These are phyloP conservation scores for Heliamphora exappendiculata DNA, from an alignment of 148 eudicot genomes.

Conservation along the genomic window DNA sequence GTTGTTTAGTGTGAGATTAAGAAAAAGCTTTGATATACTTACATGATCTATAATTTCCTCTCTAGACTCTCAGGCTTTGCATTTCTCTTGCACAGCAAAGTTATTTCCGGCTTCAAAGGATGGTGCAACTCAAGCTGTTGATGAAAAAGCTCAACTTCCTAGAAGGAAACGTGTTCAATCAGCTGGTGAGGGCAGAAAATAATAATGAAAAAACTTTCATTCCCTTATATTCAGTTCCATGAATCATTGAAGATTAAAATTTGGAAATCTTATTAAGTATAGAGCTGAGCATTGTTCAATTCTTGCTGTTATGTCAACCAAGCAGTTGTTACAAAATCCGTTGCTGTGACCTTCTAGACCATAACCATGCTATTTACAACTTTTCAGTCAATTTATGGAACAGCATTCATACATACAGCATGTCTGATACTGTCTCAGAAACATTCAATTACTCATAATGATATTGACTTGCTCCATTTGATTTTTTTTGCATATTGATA, in stretches of 20 bases:
- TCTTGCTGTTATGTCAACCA: background rate
- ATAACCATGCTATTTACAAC: too few relatives aligned
- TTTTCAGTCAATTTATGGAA: too few relatives aligned
- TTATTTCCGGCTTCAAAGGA: constrained; percentile 3
- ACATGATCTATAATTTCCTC: background rate
- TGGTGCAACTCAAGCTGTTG: constrained; percentile 7
- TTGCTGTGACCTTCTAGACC: too few relatives aligned
- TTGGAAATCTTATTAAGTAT: background rate
- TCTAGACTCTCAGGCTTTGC: background rate
- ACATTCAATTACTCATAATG: background rate
- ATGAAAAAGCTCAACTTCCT: background rate
- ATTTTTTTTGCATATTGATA: background rate
- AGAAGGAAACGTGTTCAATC: background rate
- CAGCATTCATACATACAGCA: too few relatives aligned
- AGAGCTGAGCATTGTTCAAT: background rate
- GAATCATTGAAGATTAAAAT: background rate
- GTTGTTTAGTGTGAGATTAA: background rate
- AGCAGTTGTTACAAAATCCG: too few relatives aligned
- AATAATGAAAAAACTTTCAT: background rate
- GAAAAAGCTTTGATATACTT: background rate
- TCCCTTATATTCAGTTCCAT: background rate
- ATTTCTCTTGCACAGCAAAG: constrained; percentile 10
- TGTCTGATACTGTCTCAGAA: too few relatives aligned
- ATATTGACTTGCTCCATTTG: background rate
- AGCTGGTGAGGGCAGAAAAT: background rate